Evolutionary conservation across 805 yeast genomes (phyloP), one percentile per base, ranked within the genome.

Genomic region (Wickerhamomyces silvicola): DNA sequence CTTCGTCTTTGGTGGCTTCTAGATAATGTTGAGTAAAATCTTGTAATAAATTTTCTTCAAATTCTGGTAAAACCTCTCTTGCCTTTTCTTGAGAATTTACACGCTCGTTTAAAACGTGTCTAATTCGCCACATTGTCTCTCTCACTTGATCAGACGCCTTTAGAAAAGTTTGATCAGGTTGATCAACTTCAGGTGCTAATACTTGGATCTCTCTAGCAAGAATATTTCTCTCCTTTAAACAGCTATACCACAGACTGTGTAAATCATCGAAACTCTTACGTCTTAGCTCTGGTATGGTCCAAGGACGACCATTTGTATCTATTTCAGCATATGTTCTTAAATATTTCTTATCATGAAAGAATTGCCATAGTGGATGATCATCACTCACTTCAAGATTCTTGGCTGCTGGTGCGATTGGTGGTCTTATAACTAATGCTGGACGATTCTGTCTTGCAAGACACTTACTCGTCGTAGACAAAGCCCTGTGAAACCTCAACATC

Each of bases 361-460:
- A 92, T 48, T 83, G 88, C 95, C 96, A 92, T 42, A 92, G 67
- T 19, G 97, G 98, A 59, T 92, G 98, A 54, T 81, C 82, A 5
- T 81, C 90, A 10, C 76, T 70, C 21, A 83, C 82, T 38, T 68
- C 68, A 33, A 88, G 68, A 56, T 84, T 84, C 42, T 70, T 66
- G 33, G 72, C 78, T 2, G 92, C 72, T 11, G 98, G 97, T 10
- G 84, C 72, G 43, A 92, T 81, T 11, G 97, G 97, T 10, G 81
- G 72, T 34, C 90, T 72, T 42, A 88, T 68, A 41, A 66, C 61
- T 10, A 48, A 36, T 12, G 43, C 42, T 13, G 37, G 36, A 13
- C 46, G 47, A 29, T 43, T 46, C 10, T 28, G 28, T 31, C 52
- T 43, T 25, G 33, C 33, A 5, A 46, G 39, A 7, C 31, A 20